These are phyloP conservation scores for Schoenoplectus triqueter DNA, from an alignment of 202 grass and related monocot species.

Conservation along the genomic window DNA sequence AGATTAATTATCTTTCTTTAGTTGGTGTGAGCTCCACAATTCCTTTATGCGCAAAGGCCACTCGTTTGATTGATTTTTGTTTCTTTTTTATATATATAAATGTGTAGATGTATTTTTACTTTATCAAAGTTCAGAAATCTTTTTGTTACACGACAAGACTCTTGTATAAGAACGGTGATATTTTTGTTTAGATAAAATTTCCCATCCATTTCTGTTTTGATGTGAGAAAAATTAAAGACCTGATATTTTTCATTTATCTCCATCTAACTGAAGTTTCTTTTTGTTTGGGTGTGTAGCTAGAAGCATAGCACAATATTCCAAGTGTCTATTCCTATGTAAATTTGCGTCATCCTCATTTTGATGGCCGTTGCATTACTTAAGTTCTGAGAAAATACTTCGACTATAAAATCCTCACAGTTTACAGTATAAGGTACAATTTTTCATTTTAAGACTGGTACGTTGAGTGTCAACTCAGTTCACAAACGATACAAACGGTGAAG, in stretches of 20 bases:
- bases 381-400: constrained; percentile 8
- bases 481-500: background rate
- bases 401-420: constrained; percentile 18
- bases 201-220: constrained; percentile 10
- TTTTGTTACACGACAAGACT: constrained; percentile 29
- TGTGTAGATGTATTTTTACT: constrained; percentile 36
- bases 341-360: background rate
- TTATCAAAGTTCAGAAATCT: constrained; percentile 15
- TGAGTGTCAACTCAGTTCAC: constrained; percentile 4
- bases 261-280: background rate
- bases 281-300: background rate
- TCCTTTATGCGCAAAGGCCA: constrained; percentile 24
- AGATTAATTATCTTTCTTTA: constrained; percentile 26
- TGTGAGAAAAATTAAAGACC: background rate
- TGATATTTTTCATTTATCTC: background rate
- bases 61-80: constrained; percentile 30
- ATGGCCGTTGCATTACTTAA: background rate
- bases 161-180: constrained; percentile 17
- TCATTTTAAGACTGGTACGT: constrained; percentile 29
- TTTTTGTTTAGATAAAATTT: constrained; percentile 33
- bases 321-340: background rate
- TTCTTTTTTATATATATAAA: constrained; percentile 44
- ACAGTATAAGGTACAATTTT: constrained; percentile 5
- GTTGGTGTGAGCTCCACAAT: constrained; percentile 21
- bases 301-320: background rate